phyloP scores from a whole-genome alignment of 148 eudicot species.

The Rhododendron molle region DNA sequence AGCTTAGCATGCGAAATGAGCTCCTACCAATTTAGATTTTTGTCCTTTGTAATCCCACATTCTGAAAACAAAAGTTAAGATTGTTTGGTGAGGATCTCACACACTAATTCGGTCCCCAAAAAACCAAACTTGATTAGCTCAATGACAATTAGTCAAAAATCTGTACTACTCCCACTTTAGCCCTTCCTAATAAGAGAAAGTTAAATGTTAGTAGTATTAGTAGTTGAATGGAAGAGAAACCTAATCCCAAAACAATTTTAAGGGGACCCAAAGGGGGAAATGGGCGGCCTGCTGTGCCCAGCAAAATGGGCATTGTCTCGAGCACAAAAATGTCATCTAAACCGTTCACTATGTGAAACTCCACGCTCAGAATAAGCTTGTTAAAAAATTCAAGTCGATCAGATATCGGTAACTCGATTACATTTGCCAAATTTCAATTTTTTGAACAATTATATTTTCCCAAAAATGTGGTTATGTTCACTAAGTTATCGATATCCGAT shows the following conservation, averaged over 20 bases:
- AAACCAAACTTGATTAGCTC: neutral
- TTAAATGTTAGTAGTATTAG: neutral
- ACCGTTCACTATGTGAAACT: neutral
- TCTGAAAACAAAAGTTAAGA: neutral
- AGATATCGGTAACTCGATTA: too few species aligned
- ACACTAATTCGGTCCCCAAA: neutral
- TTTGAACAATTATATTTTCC: too few species aligned
- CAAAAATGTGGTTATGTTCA: too few species aligned
- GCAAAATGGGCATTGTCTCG: neutral
- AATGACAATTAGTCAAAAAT: neutral
- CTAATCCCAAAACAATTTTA: conserved; percentile 9
- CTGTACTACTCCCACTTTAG: neutral
- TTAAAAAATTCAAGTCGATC: neutral
- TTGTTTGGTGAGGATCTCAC: neutral
- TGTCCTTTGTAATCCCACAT: neutral
- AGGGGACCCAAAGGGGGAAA: neutral
- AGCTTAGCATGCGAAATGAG: neutral
- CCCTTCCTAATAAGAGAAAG: neutral
- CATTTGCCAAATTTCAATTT: neutral
- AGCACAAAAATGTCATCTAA: neutral
- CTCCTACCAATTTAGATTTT: neutral
- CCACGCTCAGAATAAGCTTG: neutral
- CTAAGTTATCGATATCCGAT: too few species aligned
- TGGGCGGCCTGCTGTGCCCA: too few species aligned
- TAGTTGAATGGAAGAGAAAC: neutral